Evolutionary conservation across 352 stramenopile genomes (phyloP).

Genomic region (Phytophthora litchii): DNA sequence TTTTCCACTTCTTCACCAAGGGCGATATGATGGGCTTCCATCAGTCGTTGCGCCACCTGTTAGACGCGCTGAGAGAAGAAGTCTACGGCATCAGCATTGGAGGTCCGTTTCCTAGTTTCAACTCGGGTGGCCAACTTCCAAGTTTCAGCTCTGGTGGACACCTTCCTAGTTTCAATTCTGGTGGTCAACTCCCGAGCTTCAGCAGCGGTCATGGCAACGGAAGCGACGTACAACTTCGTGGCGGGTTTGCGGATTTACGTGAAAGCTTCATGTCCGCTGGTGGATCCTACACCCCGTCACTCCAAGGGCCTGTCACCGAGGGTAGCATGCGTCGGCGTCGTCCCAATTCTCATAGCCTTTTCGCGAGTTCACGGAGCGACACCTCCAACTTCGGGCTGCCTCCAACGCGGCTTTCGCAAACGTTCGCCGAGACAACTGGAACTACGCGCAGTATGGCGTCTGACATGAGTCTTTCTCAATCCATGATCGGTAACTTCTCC

Average conservation of each 20-base stretch:
- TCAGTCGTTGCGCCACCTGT: constrained; percentile 56
- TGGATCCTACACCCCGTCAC: constrained; percentile 19
- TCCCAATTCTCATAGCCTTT: constrained; percentile 34
- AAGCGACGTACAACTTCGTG: constrained; percentile 30
- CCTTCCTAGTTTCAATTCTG: constrained; percentile 15
- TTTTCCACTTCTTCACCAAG: constrained; percentile 84
- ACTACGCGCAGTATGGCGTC: constrained; percentile 46
- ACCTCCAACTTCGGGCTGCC: constrained; percentile 44
- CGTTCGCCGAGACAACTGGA: constrained; percentile 42
- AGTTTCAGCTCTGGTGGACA: constrained; percentile 13
- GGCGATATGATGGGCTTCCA: constrained; percentile 82
- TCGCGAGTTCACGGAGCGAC: constrained; percentile 39
- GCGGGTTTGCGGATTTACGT: constrained; percentile 42
- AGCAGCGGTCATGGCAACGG: constrained; percentile 16
- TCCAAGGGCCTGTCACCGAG: constrained; percentile 14
- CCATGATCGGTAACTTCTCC: constrained; percentile 81
- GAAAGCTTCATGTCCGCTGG: constrained; percentile 45
- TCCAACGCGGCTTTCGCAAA: constrained; percentile 45
- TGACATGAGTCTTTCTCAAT: constrained; percentile 73
- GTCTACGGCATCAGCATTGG: constrained; percentile 69
- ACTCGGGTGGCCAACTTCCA: constrained; percentile 10
- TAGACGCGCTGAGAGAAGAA: constrained; percentile 66
- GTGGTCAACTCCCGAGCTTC: constrained; percentile 10
- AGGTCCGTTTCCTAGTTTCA: constrained; percentile 9
- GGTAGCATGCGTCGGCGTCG: constrained; percentile 27